Base-by-base conservation (phyloP, 176 grass and related monocot species). In the Aegilops bicornis region DNA sequence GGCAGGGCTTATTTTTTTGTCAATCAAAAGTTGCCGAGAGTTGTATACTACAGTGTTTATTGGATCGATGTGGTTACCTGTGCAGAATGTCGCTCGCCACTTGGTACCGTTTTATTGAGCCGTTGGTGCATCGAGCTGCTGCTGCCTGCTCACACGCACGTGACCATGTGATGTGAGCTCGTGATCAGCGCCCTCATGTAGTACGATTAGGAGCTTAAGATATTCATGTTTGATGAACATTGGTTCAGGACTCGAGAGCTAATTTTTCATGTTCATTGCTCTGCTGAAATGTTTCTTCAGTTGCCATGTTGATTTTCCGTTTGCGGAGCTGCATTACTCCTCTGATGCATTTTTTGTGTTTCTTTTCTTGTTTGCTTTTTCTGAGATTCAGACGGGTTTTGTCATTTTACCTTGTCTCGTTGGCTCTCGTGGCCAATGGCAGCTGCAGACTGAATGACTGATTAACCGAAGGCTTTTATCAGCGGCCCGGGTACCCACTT, bases 41-140 rank as follows among this genome's bases (percentile, higher is more conserved):
- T 73, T 80, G 23, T 87, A 47, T 35, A 76, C 60, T 35, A 76
- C 60, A 80, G 15, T 87, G 22, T 87, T 76, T 80, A 79, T 79
- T 83, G 42, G 71, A 83, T 64, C 58, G 65, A 47, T 45, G 73
- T 29, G 71, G 70, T 67, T 30, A 84, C 64, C 31, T 87, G 85
- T 91, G 89, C 80, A 84, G 89, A 90, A 87, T 90, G 79, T 75
- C 83, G n/a, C 24, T 27, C 27, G n/a, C 33, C 68, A 62, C 76
- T 69, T 87, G 80, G 17, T 22, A 58, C 43, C 16, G 27, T 87
- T 77, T 83, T 67, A n/a, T 79, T 43, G 1, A 77, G 8, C 1
- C 17, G n/a, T 47, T 30, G 14, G 22, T 86, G 22, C 62, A 15
- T n/a, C 36, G 15, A 36, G 13, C 25, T 73, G 9, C 31, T 76